phyloP scores from a whole-genome alignment of 2,329 filamentous ascomycete genomes.

The Fusarium ambrosium region DNA sequence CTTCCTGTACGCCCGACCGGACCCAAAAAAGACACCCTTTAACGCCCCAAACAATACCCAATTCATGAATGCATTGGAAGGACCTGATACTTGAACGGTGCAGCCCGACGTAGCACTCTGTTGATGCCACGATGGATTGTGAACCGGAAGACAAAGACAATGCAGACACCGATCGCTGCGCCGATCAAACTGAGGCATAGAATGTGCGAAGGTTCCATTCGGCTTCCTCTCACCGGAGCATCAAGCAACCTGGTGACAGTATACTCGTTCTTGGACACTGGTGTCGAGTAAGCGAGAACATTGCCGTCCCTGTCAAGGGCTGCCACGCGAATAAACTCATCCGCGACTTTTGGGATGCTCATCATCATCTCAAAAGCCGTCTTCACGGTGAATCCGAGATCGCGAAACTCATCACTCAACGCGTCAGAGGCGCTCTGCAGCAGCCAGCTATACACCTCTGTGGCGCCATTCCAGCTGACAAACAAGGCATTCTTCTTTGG shows the following conservation, averaged over 20 bases:
- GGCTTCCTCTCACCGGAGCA: slow-evolving; percentile 22
- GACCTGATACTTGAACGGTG: slow-evolving; percentile 31
- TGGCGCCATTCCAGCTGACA: slow-evolving; percentile 69
- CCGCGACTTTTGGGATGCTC: slow-evolving; percentile 23
- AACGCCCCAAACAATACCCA: neutral
- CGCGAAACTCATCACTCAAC: slow-evolving; percentile 13
- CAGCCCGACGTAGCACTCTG: slow-evolving; percentile 19
- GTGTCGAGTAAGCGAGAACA: slow-evolving; percentile 46
- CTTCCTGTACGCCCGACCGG: neutral
- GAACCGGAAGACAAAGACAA: slow-evolving; percentile 23
- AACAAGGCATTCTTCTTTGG: slow-evolving; percentile 51
- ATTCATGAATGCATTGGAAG: slow-evolving; percentile 19
- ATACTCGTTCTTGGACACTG: slow-evolving; percentile 23
- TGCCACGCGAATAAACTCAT: slow-evolving; percentile 37
- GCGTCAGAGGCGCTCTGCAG: slow-evolving; percentile 38
- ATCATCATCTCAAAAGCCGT: slow-evolving; percentile 42
- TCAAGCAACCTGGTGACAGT: slow-evolving; percentile 20
- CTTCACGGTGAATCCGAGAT: slow-evolving; percentile 30
- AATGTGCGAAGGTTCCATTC: slow-evolving; percentile 29
- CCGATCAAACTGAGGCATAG: slow-evolving; percentile 18
- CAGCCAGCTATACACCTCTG: slow-evolving; percentile 60
- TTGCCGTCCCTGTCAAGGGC: slow-evolving; percentile 37
- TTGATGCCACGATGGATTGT: slow-evolving; percentile 32
- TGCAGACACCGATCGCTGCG: neutral
- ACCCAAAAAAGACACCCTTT: neutral